Percentiles rank a stretch among this genome's conserved stretches.
These are phyloP conservation scores for Cutaneotrichosporon cutaneum DNA, from an alignment of 1,284 basidiomycete genomes.

Conservation along the genomic window DNA sequence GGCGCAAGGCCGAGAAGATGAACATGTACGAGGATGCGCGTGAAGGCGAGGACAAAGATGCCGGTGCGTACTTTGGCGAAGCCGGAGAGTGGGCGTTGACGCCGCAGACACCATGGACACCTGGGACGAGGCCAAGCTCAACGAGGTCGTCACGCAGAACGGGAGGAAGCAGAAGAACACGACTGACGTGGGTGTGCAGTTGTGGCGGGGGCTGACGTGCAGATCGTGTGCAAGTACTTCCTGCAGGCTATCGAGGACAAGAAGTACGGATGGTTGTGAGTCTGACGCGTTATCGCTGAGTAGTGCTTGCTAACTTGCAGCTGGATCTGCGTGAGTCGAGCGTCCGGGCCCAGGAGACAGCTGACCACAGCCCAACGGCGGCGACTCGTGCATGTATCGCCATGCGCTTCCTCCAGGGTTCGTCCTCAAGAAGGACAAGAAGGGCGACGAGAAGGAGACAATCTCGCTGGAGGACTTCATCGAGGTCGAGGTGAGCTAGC, in stretches of 20 bases:
- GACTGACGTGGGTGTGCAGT: slow-evolving; percentile 68
- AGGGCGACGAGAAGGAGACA: slow-evolving; percentile 73
- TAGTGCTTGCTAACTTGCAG: slow-evolving; percentile 32
- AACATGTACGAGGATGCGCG: slow-evolving; percentile 89
- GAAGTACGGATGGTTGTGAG: slow-evolving; percentile 63
- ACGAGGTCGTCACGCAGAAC: slow-evolving; percentile 82
- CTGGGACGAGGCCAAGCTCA: slow-evolving; percentile 95
- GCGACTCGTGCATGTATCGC: slow-evolving; percentile 85
- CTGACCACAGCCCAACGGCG: slow-evolving; percentile 48
- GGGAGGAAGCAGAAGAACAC: slow-evolving; percentile 85
- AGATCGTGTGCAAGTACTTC: slow-evolving; percentile 98
- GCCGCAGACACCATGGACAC: slow-evolving; percentile 88
- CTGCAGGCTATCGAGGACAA: slow-evolving; percentile 93
- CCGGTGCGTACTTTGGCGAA: slow-evolving; percentile 60
- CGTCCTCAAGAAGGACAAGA: slow-evolving; percentile 85
- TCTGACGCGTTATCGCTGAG: not conserved
- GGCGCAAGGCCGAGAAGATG: slow-evolving; percentile 91
- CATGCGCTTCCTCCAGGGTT: slow-evolving; percentile 96
- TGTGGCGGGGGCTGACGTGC: slow-evolving; percentile 11
- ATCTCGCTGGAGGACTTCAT: slow-evolving; percentile 97
- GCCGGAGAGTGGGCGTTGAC: slow-evolving; percentile 17
- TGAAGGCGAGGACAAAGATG: slow-evolving; percentile 64
- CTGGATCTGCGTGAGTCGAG: slow-evolving; percentile 53
- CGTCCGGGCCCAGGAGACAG: not conserved
- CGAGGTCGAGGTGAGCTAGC: slow-evolving; percentile 77